Evolutionary conservation across 1,139 yeast species (phyloP), one percentile per base, ranked within the genome.

Genomic region (Scheffersomyces segobiensis): DNA sequence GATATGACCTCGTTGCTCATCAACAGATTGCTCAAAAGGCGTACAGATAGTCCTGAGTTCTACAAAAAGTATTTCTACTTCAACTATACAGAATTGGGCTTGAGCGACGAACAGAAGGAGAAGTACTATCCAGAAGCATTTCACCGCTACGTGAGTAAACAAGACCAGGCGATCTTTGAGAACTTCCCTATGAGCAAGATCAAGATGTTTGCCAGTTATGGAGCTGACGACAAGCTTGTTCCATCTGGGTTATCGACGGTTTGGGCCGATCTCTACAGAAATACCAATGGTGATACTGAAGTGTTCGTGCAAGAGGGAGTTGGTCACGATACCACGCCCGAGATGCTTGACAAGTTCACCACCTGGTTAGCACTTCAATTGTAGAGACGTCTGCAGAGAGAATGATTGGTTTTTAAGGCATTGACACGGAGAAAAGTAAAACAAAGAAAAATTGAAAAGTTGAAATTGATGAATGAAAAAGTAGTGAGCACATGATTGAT

Each of bases 1-100:
- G 85, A 83, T 56, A 67, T 83, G 60, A 67, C 83, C 5, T 71
- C 84, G 3, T 69, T 83, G 57, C 68, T 83, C 63, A 58, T 81
- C 58, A 80, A 77, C 62, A 67, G 87, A 57, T 67, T 80, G 58
- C 65, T 68, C 49, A 63, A 69, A 49, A 62, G 66, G 3, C 62
- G 60, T 7, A 32, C 58, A 48, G 61, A 63, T 14, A 65, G 67
- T 12, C 49, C 65, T 5, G 63, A 62, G 24, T 73, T 67, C 57
- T 71, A 67, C 55, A 74, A 68, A 59, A 74, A 71, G 59, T 70
- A 66, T 63, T 77, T 77, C 60, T 77, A 76, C 64, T 68, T 58
- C 60, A 65, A 67, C 53, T 80, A 79, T 62, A 67, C 70, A n/a
- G 83, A 79, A 60, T 67, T 80, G 55, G 67, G 66, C 0, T 69